Percentiles rank a stretch among this genome's conserved stretches.
phyloP scores from a whole-genome alignment of 2,329 filamentous ascomycete genomes.

The Pseudopithomyces maydicus region DNA sequence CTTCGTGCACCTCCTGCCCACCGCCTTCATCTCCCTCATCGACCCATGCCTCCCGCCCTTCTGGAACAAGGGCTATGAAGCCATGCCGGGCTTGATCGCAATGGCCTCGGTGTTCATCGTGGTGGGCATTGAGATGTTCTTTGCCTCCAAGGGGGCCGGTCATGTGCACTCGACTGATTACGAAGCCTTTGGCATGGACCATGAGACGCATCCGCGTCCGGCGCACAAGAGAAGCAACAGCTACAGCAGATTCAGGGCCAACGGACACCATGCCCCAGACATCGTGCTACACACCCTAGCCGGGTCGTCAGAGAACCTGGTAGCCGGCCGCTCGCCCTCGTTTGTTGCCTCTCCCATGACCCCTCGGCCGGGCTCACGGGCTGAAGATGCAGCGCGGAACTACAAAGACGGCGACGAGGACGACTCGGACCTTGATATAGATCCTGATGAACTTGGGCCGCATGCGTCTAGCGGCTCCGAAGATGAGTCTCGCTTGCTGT shows the following conservation, averaged over 20 bases:
- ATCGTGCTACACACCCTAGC: constrained; percentile 38
- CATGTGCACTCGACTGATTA: constrained; percentile 63
- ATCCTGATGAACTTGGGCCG: constrained; percentile 41
- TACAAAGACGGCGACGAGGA: constrained; percentile 25
- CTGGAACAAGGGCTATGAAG: constrained; percentile 46
- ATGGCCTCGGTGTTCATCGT: constrained; percentile 62
- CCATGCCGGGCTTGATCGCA: constrained; percentile 47
- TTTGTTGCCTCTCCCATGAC: constrained; percentile 30
- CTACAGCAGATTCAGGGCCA: constrained; percentile 33
- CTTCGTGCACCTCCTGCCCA: constrained; percentile 49
- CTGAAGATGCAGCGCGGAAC: constrained; percentile 10
- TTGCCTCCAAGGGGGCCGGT: constrained; percentile 71
- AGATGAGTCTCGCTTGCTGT: constrained; percentile 40
- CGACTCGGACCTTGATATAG: constrained; percentile 42
- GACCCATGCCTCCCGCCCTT: constrained; percentile 47
- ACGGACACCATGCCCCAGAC: constrained; percentile 31
- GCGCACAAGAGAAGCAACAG: constrained; percentile 39
- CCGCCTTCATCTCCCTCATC: constrained; percentile 46
- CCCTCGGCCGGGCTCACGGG: constrained; percentile 10
- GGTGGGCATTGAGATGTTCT: constrained; percentile 85
- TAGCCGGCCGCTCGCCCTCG: constrained; percentile 40
- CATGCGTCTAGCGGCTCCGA: constrained; percentile 28
- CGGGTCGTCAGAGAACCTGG: constrained; percentile 38
- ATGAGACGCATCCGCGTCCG: constrained; percentile 20
- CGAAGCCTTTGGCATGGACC: constrained; percentile 46